Percentiles rank a stretch among this genome's conserved stretches.
Evolutionary conservation across 495 filamentous ascomycete genomes (phyloP).

Genomic region (Margaritispora aquatica): DNA sequence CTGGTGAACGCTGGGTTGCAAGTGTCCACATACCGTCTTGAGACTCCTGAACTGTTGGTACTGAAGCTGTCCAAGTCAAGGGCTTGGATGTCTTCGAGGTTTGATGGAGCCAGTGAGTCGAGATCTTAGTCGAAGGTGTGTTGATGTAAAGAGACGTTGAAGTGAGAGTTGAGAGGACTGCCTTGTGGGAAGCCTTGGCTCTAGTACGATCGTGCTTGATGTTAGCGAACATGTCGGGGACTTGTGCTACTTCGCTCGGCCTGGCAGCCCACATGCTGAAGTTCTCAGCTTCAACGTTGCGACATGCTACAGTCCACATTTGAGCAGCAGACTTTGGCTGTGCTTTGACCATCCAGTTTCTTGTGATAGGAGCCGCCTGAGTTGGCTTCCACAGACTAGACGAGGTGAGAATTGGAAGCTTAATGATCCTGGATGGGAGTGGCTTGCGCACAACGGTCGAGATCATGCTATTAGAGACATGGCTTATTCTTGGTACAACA

Average conservation of each 20-base stretch:
- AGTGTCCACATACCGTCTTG: constrained; percentile 3
- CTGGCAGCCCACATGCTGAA: constrained; percentile 6
- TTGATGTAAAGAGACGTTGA: not conserved
- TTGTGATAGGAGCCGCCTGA: not conserved
- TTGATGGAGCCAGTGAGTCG: not conserved
- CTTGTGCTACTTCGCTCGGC: too few relatives aligned
- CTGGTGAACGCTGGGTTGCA: not conserved
- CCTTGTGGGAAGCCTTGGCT: not conserved
- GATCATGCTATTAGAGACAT: not conserved
- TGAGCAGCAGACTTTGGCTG: not conserved
- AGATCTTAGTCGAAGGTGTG: not conserved
- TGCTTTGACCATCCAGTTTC: constrained; percentile 8
- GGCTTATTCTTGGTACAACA: not conserved
- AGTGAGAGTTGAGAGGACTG: not conserved
- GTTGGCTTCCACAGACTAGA: constrained; percentile 7
- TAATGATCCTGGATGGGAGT: not conserved
- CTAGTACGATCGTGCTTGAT: not conserved
- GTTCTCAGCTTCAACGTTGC: not conserved
- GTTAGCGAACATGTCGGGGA: not conserved
- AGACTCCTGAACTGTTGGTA: not conserved
- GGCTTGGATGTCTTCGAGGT: not conserved
- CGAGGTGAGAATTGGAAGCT: constrained; percentile 5
- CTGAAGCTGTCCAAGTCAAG: not conserved
- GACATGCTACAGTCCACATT: constrained; percentile 1
- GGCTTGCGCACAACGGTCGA: not conserved